Conservation (phyloP, 1,139 yeast species). For the Candida tetrigidarum region DNA sequence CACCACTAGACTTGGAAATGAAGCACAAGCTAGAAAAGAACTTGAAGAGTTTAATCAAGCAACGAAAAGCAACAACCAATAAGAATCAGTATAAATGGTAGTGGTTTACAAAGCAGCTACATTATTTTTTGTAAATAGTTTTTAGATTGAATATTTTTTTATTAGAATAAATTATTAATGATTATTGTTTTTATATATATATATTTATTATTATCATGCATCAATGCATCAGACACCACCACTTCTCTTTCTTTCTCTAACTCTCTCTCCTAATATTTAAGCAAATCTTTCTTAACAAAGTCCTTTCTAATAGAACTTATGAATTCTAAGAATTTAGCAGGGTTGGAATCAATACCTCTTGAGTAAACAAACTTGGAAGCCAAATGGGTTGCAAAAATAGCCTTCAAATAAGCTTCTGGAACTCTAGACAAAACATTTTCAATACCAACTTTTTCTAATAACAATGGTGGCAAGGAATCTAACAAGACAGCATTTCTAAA, state of each 20-base stretch:
- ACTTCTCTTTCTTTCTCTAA: neutral
- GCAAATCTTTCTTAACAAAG: constrained; percentile 34
- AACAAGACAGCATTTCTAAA: constrained; percentile 79
- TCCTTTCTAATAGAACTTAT: constrained; percentile 53
- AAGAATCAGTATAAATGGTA: neutral
- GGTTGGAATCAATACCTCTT: constrained; percentile 81
- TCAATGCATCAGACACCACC: neutral
- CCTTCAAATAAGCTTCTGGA: constrained; percentile 86
- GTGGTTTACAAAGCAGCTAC: neutral
- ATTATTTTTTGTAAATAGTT: neutral
- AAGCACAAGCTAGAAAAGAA: constrained; percentile 29
- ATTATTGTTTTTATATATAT: neutral
- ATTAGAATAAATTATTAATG: constrained; percentile 1
- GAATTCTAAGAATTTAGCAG: constrained; percentile 81
- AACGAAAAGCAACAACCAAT: neutral
- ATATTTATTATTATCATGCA: neutral
- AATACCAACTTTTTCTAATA: constrained; percentile 76
- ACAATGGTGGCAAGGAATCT: constrained; percentile 78
- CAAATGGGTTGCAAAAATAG: constrained; percentile 87
- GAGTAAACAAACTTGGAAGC: constrained; percentile 91
- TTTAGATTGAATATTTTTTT: neutral
- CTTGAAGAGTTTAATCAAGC: constrained; percentile 5
- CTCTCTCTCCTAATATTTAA: constrained; percentile 18
- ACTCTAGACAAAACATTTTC: constrained; percentile 73
- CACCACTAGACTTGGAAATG: constrained; percentile 50